Base-by-base conservation (phyloP, 1,284 basidiomycete species). In the Pisolithus thermaeus region DNA sequence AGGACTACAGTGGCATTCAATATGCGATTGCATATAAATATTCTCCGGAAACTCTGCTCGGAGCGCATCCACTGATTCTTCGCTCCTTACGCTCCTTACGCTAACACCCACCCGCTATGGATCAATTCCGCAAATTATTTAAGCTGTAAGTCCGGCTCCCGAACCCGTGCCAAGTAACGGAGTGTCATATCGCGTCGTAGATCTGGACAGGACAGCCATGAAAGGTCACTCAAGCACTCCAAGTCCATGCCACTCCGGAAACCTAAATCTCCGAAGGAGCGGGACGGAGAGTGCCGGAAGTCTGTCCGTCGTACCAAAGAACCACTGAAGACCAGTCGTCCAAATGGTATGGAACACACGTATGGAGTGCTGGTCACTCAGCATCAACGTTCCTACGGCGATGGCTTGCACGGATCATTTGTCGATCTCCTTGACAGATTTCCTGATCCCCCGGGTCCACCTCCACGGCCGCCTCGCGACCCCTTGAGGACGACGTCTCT, bases 301-400 rank as follows among this genome's bases (percentile, higher is more conserved):
- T 46, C 53, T 18, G 35, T 49, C 16, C 55, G 51, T 42, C 53
- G 49, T 16, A 54, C 53, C 30, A 55, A 51, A 43, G 20, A 30
- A 8, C 55, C 55, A 11, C 53, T 56, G 7, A 38, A 55, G 23
- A 37, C 42, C 16, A 51, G 46, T 16, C 46, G 51, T 12, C 48
- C 49, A 16, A 35, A 48, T 22, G 51, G 51, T 30, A 22, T 49
- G 12, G 46, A 55, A 36, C 52, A 55, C 27, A 32, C 32, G 23
- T 38, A 44, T 28, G 49, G 53, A 9, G 20, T 38, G 18, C 28
- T 52, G 16, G 49, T 49, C 16, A n/a, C 42, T 20, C 42, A 25
- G 11, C 38, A 40, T 9, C 25, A 28, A 43, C 9, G 52, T 35
- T 46, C 48, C 6, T 32, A 28, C 38, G 32, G 28, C 4, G 12